Base-by-base conservation (phyloP, 352 stramenopile genomes). In the Blastocystis sp. region DNA sequence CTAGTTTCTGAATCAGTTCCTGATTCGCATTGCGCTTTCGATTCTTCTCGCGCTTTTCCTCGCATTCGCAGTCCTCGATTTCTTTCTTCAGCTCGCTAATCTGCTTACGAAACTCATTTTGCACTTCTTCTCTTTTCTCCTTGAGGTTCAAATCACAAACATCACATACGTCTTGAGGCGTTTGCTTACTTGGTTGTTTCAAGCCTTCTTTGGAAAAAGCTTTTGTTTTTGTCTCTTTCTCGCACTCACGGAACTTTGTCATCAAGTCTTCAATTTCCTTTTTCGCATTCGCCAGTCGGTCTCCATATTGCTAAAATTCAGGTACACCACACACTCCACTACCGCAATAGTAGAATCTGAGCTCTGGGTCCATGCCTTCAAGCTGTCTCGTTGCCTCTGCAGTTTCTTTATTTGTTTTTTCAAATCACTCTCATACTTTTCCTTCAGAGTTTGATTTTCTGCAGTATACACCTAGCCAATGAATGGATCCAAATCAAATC, bases 351-450 rank as follows among this genome's bases (percentile, higher is more conserved):
- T 77, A 6, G 76, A 59, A 61, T 87, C 76, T 15, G 54, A 37
- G 29, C n/a, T 76, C 37, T 41, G 13, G 8, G n/a, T 20, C 76
- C 76, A 87, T 18, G 13, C 15, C 53, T 87, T 87, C 43, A 87
- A 37, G 29, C 41, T 61, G 45, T 87, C 76, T 18, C 76, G 76
- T 43, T 87, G 59, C 41, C 34, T 80, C 45, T 87, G 76, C 23
- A 87, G 63, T 47, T 87, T 87, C 43, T 87, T 87, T 15, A 87
- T 87, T 87, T 87, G 59, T 29, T 87, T 87, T 61, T 87, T 87
- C 43, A 87, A 73, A 79, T 87, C 76, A 76, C n/a, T 66, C 41
- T 87, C 76, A 77, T 87, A 87, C 43, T 87, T 87, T 45, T 87
- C 76, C 41, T 87, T 87, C 39, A 54, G 76, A 18, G 50, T 45